These are phyloP conservation scores for Mrakia blollopis DNA, from an alignment of 768 basidiomycete genomes.

Conservation along the genomic window DNA sequence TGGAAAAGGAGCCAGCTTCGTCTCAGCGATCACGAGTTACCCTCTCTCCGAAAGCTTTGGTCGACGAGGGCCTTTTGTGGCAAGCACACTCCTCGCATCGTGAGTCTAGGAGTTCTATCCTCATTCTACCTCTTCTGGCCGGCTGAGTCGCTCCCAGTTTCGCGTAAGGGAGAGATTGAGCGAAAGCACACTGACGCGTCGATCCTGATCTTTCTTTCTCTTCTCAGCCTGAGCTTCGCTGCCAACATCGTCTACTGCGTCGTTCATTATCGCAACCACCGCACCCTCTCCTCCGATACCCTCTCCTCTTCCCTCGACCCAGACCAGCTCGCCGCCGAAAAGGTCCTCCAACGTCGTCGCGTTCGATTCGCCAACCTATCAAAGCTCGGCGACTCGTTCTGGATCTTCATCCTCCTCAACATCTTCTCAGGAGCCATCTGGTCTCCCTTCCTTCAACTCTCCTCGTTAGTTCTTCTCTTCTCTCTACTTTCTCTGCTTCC, in stretches of 20 bases:
- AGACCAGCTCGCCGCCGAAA: slow-evolving; percentile 48
- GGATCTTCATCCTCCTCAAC: slow-evolving; percentile 63
- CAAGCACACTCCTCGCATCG: slow-evolving; percentile 58
- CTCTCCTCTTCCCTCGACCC: slow-evolving; percentile 51
- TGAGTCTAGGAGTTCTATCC: slow-evolving; percentile 40
- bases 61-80: slow-evolving; percentile 67
- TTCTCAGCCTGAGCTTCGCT: slow-evolving; percentile 45
- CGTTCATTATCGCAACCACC: slow-evolving; percentile 54
- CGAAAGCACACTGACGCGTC: not conserved
- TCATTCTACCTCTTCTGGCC: not conserved
- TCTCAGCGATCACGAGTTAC: slow-evolving; percentile 69
- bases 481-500: not conserved
- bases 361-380: slow-evolving; percentile 49
- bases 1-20: slow-evolving; percentile 71
- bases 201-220: too few relatives aligned
- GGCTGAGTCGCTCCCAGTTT: too few relatives aligned
- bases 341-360: slow-evolving; percentile 41
- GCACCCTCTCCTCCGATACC: slow-evolving; percentile 49
- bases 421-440: slow-evolving; percentile 70
- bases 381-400: slow-evolving; percentile 60
- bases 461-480: slow-evolving; percentile 63
- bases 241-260: slow-evolving; percentile 65
- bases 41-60: slow-evolving; percentile 67
- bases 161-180: not conserved
- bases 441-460: slow-evolving; percentile 71